Conservation (phyloP, 805 yeast genomes). For the Candida stauntonica region DNA sequence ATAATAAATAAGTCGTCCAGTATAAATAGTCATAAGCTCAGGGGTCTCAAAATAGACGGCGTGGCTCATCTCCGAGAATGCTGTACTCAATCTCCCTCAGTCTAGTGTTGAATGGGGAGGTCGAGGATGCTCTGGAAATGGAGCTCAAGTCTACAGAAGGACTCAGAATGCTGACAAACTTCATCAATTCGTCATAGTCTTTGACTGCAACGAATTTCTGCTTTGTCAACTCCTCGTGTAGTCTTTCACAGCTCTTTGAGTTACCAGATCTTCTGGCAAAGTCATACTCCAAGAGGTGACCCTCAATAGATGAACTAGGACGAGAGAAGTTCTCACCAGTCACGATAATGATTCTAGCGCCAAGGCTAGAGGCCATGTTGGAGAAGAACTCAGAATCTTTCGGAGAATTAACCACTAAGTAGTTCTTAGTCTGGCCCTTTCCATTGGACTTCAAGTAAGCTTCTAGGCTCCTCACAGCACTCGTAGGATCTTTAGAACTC, state of each 20-base stretch:
- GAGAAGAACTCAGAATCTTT: constrained; percentile 20
- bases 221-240: constrained; percentile 2
- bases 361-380: constrained; percentile 16
- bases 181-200: constrained; percentile 4
- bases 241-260: constrained; percentile 7
- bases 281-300: constrained; percentile 11
- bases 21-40: background rate
- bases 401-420: constrained; percentile 22
- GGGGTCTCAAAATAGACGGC: background rate
- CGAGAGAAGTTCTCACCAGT: constrained; percentile 15
- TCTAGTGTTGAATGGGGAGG: constrained; percentile 8
- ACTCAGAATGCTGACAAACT: constrained; percentile 1
- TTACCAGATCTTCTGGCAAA: constrained; percentile 9
- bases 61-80: constrained; percentile 16
- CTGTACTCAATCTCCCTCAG: constrained; percentile 20
- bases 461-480: constrained; percentile 2
- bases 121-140: background rate
- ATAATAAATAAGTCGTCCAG: constrained; percentile 7
- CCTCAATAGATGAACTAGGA: constrained; percentile 19
- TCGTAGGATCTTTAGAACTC: constrained; percentile 3
- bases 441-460: constrained; percentile 14
- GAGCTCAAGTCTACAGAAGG: constrained; percentile 1
- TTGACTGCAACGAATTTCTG: constrained; percentile 12
- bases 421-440: constrained; percentile 13
- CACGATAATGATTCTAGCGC: constrained; percentile 17